Evolutionary conservation across 495 filamentous ascomycete species (phyloP), one percentile per base, ranked within the genome.

Genomic region (Xylaria castorea): DNA sequence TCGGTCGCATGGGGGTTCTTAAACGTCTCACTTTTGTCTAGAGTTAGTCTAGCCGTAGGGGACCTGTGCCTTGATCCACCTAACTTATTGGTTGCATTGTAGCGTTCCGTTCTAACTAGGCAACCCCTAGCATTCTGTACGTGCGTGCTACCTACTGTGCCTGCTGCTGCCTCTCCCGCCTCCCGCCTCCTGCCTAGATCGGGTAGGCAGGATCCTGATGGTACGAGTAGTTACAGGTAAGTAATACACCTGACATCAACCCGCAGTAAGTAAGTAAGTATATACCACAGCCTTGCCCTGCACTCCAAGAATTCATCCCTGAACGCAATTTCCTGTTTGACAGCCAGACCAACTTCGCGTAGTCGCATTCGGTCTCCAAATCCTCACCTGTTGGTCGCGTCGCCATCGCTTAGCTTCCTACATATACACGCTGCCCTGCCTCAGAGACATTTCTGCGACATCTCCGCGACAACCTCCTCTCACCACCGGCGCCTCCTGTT

Each of bases 381-480:
- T 50, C 20, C 5, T 30, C 63, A 20, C 34, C 25, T 14, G 40
- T 48, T 14, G 27, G 40, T 50, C 63, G 63, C 63, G 42, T 50
- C 42, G 63, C 20, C 7, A 1, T 22, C n/a, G 34, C 34, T 22
- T 22, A 6, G 58, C 18, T 25, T 12, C 22, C 38, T 64, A 44
- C 38, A 64, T 30, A 64, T n/a, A 64, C 22, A 64, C 60, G 34
- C 60, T 44, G 5, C 20, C 32, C 58, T 61, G 34, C 58, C 58
- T 12, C 32, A 32, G 68, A 64, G 60, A 55, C 60, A 65, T 65
- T 30, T 71, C 69, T 71, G 69, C 48, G 34, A 51, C 69, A 55
- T 22, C 44, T 34, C 44, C 55, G 53, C 53, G 53, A 57, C 65
- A 36, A 7, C 46, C n/a, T 25, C 50, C 53, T 22, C 5, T 42